phyloP scores from a whole-genome alignment of 176 grass and related monocot genomes.

The Eragrostis curvula region DNA sequence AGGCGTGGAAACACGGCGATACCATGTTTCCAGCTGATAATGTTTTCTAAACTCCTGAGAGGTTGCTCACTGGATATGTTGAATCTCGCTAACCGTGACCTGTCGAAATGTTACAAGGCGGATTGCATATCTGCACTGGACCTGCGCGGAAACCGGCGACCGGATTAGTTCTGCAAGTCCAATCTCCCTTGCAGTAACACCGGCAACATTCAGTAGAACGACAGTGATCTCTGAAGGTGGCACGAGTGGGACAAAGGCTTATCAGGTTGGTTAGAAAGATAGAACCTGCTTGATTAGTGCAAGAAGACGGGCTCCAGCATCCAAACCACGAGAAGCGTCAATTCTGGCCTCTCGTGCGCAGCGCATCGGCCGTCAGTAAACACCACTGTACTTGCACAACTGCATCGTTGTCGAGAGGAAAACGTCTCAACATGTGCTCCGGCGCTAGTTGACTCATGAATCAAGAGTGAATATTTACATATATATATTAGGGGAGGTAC shows the following conservation, averaged over 20 bases:
- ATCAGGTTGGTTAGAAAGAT: too few species aligned
- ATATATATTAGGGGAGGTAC: conserved; percentile 30
- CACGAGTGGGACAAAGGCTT: too few species aligned
- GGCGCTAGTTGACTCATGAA: neutral
- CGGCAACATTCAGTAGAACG: neutral
- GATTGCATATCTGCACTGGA: neutral
- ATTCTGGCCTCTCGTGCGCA: neutral
- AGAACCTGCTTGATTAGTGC: too few species aligned
- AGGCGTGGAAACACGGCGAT: neutral
- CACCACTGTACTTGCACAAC: neutral
- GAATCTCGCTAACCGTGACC: neutral
- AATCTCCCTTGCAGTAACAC: neutral
- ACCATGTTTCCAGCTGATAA: neutral
- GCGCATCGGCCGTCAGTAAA: too few species aligned
- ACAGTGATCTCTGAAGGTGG: too few species aligned
- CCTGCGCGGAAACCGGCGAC: neutral
- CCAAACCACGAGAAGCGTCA: neutral
- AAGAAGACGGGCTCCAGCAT: too few species aligned
- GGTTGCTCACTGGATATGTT: neutral
- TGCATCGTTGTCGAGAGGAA: neutral
- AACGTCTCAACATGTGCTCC: neutral
- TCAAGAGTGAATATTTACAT: conserved; percentile 38
- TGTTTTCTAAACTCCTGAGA: neutral
- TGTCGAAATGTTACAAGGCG: neutral
- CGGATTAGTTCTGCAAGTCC: neutral